Base-by-base conservation (phyloP, 805 yeast species). In the Metschnikowia cubensis region DNA sequence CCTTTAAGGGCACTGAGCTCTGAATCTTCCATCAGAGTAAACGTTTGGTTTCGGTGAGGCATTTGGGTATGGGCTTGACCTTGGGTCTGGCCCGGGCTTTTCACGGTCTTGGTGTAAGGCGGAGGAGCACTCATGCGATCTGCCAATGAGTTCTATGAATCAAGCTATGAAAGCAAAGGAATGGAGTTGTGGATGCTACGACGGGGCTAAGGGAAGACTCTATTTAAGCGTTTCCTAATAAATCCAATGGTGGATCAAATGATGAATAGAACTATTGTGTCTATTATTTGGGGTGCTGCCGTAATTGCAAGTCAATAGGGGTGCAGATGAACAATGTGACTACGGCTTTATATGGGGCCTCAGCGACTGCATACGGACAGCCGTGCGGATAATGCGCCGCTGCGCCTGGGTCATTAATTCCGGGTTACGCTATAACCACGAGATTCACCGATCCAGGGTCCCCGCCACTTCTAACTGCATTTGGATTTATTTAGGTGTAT, bases 1-100 rank as follows among this genome's bases (percentile, higher is more conserved):
- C 54, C 59, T 20, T 50, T 45, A n/a, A 55, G 55, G 2, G 52
- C 54, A 44, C 50, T 45, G 21, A 52, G 45, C 25, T 54, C 49
- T 3, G 50, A 42, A 22, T 54, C 57, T 21, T 43, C 40, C 22
- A 43, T 22, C 46, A 43, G 46, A 25, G 36, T 34, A 43, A 43
- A 43, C 2, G 46, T 43, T 11, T 15, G 25, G 7, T 6, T 17
- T 15, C 46, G 14, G 2, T n/a, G 39, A 6, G 21, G 21, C 6
- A 5, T 22, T 41, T 29, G 45, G 13, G 17, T 0, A 18, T 14
- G 18, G 14, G 8, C 2, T 11, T 25, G 17, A 1, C 17, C 14
- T 2, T 43, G 13, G 6, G 34, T 43, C 25, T 35, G 46, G 8
- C 29, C 29, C 4, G 29, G 11, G 11, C 29, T 8, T 25, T 25